These are phyloP conservation scores for Venturia oleaginea DNA, from an alignment of 2,329 filamentous ascomycete genomes.

Conservation along the genomic window DNA sequence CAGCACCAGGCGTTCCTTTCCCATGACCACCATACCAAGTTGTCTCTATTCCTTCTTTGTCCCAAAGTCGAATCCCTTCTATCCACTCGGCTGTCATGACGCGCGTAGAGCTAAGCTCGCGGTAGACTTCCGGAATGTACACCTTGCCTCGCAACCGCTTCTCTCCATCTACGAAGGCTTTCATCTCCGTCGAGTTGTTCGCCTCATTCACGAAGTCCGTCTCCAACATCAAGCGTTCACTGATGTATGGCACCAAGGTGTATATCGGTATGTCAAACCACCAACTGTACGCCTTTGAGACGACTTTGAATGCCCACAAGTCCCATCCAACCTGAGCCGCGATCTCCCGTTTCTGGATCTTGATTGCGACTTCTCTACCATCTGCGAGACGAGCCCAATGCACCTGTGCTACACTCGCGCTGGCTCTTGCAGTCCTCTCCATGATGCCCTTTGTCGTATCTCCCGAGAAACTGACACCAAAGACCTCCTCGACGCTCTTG, in stretches of 20 bases:
- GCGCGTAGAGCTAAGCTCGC: constrained; percentile 70
- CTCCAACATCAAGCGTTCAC: constrained; percentile 82
- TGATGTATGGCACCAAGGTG: constrained; percentile 82
- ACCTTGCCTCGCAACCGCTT: constrained; percentile 68
- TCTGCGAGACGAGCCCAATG: constrained; percentile 85
- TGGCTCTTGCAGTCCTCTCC: constrained; percentile 64
- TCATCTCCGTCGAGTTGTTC: constrained; percentile 78
- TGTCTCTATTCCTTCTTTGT: constrained; percentile 69
- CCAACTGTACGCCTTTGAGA: constrained; percentile 65
- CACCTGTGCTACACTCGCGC: constrained; percentile 91
- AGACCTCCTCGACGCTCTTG: constrained; percentile 77
- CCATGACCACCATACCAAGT: constrained; percentile 72
- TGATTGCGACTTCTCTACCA: constrained; percentile 86
- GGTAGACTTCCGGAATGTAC: constrained; percentile 79
- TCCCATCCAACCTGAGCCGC: constrained; percentile 87
- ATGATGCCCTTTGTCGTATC: constrained; percentile 55
- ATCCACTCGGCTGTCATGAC: constrained; percentile 98
- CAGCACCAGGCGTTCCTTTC: constrained; percentile 67
- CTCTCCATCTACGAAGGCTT: constrained; percentile 63
- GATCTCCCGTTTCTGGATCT: constrained; percentile 95
- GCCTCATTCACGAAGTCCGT: constrained; percentile 94
- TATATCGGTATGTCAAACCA: constrained; percentile 93
- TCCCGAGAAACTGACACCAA: constrained; percentile 74
- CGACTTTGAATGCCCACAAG: constrained; percentile 88
- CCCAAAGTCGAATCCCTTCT: constrained; percentile 86